Evolutionary conservation across 2,329 filamentous ascomycete genomes (phyloP), one percentile per base, ranked within the genome.

Genomic region (Epichloe glyceriae): DNA sequence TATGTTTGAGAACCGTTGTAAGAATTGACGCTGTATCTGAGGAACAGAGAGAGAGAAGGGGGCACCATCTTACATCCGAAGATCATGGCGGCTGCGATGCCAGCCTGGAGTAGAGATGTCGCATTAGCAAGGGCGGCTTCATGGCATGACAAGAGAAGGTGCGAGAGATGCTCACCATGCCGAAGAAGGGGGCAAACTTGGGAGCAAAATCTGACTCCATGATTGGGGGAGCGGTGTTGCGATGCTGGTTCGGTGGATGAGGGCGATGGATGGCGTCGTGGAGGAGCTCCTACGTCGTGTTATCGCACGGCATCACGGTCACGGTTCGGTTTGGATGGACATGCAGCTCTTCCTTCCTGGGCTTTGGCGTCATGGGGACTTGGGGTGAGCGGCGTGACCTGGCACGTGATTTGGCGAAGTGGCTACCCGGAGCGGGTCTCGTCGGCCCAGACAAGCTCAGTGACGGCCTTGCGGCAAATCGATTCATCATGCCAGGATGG

Each of bases 131-230:
- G 46, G 19, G 45, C 51, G 50, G 54, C 53, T 46, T 55, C 49
- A 59, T 63, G 53, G 63, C 59, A 55, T 53, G 54, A 8, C 45
- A 35, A 48, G 51, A 45, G 44, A 50, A 42, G 50, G 45, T 49
- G 46, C 46, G 47, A 47, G 50, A 33, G 17, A 42, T 50, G 72
- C 82, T 70, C 74, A 89, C 86, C 85, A 91, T 88, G 74, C 87
- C 87, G 67, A 91, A 78, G 74, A 91, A 93, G 61, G 86, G 86
- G 72, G 87, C 87, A 67, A 90, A 91, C 71, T 86, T 86, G 61
- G 87, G 87, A 53, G 83, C 74, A 55, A 81, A 70, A 58, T 82
- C 79, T 46, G 78, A 79, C 58, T 77, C 70, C 78, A 80, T 80
- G 55, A 46, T 70, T 61, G 57, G 59, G 52, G 49, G n/a, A 8